These are phyloP conservation scores for Baudoinia panamericana DNA, from an alignment of 495 filamentous ascomycete genomes.

Conservation along the genomic window DNA sequence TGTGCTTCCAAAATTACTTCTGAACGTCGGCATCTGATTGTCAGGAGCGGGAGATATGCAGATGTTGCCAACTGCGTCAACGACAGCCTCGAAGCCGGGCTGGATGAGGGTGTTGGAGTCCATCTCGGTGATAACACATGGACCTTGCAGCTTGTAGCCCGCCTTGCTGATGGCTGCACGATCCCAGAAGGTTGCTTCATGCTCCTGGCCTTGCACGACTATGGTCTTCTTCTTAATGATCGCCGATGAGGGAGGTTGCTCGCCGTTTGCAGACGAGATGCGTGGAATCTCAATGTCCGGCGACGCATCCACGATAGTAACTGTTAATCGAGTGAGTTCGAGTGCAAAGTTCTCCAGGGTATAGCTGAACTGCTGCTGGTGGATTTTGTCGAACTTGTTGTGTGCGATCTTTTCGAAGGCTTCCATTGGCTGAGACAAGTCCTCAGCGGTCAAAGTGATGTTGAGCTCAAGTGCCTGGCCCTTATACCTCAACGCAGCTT, in stretches of 20 bases:
- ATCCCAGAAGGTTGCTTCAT: slow-evolving; percentile 34
- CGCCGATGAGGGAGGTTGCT: slow-evolving; percentile 23
- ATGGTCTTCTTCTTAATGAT: slow-evolving; percentile 28
- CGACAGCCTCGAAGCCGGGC: slow-evolving; percentile 34
- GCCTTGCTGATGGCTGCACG: slow-evolving; percentile 32
- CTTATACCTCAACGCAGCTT: slow-evolving; percentile 37
- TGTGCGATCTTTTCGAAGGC: slow-evolving; percentile 24
- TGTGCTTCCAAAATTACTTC: slow-evolving; percentile 1
- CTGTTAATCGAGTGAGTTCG: slow-evolving; percentile 37
- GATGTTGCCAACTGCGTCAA: slow-evolving; percentile 37
- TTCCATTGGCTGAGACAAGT: slow-evolving; percentile 23
- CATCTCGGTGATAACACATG: slow-evolving; percentile 39
- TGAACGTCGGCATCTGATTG: slow-evolving; percentile 14
- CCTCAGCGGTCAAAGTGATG: slow-evolving; percentile 27
- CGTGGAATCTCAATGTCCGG: slow-evolving; percentile 30
- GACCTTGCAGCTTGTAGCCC: slow-evolving; percentile 32
- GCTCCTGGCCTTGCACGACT: slow-evolving; percentile 30
- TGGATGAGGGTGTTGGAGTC: slow-evolving; percentile 40
- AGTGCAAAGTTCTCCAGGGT: slow-evolving; percentile 32
- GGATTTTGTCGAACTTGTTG: slow-evolving; percentile 31
- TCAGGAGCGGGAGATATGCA: slow-evolving; percentile 30
- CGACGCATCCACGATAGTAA: slow-evolving; percentile 33
- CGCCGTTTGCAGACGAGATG: slow-evolving; percentile 23
- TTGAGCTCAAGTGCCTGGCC: slow-evolving; percentile 38
- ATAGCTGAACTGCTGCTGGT: slow-evolving; percentile 38